phyloP scores from a whole-genome alignment of 306 rosid species.

The Vigna mungo region DNA sequence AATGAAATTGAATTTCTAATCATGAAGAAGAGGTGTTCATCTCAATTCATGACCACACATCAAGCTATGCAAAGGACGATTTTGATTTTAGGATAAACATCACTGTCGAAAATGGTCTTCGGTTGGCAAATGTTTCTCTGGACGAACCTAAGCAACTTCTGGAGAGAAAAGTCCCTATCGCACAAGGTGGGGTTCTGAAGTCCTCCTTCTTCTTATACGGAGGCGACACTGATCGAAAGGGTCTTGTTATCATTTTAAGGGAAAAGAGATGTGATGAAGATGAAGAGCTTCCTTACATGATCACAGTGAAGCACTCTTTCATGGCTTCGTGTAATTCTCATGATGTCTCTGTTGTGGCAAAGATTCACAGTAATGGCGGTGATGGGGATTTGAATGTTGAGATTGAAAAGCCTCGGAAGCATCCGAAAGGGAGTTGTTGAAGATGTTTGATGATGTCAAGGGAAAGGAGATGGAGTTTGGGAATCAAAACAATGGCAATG shows the following conservation, averaged over 20 bases:
- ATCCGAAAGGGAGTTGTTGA: neutral
- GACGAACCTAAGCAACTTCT: conserved; percentile 6
- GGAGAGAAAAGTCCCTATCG: neutral
- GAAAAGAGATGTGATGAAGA: neutral
- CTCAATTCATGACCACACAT: neutral
- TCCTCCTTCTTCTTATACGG: conserved; percentile 23
- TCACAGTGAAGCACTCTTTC: conserved; percentile 1
- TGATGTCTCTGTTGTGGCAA: neutral
- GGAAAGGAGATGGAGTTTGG: neutral
- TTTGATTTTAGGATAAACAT: neutral
- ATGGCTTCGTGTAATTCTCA: neutral
- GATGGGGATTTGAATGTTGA: neutral
- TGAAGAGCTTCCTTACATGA: conserved; percentile 6
- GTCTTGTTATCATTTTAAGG: neutral
- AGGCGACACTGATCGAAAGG: neutral
- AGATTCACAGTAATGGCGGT: neutral
- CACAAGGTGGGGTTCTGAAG: conserved; percentile 3
- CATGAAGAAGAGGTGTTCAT: neutral
- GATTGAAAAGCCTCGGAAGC: neutral
- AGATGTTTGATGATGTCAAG: neutral
- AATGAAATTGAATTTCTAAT: too few relatives aligned
- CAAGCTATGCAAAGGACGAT: neutral
- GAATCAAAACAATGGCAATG: neutral
- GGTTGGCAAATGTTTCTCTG: neutral
- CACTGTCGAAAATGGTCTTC: neutral